Evolutionary conservation across 495 filamentous ascomycete genomes (phyloP), one percentile per base, ranked within the genome.

Genomic region (Penicillium malachiteum): DNA sequence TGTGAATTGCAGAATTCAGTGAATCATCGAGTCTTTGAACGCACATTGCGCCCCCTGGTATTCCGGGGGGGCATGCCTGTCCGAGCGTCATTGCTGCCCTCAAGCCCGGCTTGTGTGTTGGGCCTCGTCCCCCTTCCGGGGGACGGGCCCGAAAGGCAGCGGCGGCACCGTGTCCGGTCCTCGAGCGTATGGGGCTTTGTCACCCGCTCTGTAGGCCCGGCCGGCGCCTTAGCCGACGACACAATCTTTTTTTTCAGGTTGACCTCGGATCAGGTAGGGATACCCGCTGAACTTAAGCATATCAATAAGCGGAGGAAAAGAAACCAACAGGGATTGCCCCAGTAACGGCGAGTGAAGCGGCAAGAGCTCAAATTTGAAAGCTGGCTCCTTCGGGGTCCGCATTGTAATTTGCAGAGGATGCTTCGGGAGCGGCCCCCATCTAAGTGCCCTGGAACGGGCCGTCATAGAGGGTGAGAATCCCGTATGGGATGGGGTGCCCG

Each of bases 21-120:
- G 79, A 86, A 83, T 86, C 78, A 85, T 86, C 80, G 80, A 84
- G 84, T 86, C 81, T 85, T 84, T 82, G 78, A 84, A 84, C 80
- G 79, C 78, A 84, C 78, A 84, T 84, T 85, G 80, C 81, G 78
- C 81, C 81, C 39, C 58, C 64, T 71, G 79, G 79, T 75, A 83
- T 81, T 84, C 81, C 78, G 74, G 67, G 78, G n/a, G 10, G 79
- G 82, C 78, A 41, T 41, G 39, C 39, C 39, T 41, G 39, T 41
- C 39, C 39, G 79, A 85, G 82, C 82, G 80, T 84, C 78, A 85
- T 57, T 45, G 43, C 43, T 45, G 43, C 43, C 43, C 43, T 45
- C 43, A 45, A 45, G 43, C 43, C 43, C 18, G 43, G 43, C 43
- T 45, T 45, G 14, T 30, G 43, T 21, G 43, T 30, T 45, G 43